Evolutionary conservation across 805 yeast species (phyloP), one percentile per base, ranked within the genome.

Genomic region (Wickerhamiella cacticola): DNA sequence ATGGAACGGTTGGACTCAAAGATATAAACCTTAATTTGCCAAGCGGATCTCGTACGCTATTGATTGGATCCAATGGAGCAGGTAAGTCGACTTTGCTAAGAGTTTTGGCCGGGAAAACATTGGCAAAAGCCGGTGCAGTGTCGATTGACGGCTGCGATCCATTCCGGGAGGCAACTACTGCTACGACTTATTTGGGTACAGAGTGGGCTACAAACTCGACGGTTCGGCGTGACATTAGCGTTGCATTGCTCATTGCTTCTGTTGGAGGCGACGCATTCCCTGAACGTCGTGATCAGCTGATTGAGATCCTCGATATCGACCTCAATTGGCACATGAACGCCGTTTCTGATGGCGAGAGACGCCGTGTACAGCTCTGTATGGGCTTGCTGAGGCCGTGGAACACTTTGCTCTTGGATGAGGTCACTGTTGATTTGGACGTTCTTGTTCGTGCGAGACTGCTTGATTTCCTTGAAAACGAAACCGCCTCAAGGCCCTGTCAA

Each of bases 151-250:
- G 95, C 0, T 69, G 74, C 45, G 94, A 92, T 58, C 98, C 98
- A 1, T 92, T 92, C 66, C 68, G 84, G n/a, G 73, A 73, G 15
- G 69, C 72, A 48, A 59, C 68, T 40, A 56, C 56, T 7, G 68
- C 66, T 12, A 62, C 69, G 23, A 83, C 95, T 0, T 89, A 89
- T 60, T 67, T 92, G 38, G 98, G 98, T 3, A 92, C 97, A 0
- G 98, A 92, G 60, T 92, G 98, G 98, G 95, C 95, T 5, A 76
- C 82, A 48, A 92, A 87, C 65, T 83, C 85, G 16, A 79, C 88
- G 45, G 92, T 89, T 6, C 79, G 88, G 57, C 71, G 96, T 52
- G 98, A 92, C 63, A 84, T 92, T 48, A 87, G 94, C 0, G 96
- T 92, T 8, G 71, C 79, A 16, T 76, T 82, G 28, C 68, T 92